phyloP scores from a whole-genome alignment of 177 flowering plant genomes.

The Vitis hybrid region DNA sequence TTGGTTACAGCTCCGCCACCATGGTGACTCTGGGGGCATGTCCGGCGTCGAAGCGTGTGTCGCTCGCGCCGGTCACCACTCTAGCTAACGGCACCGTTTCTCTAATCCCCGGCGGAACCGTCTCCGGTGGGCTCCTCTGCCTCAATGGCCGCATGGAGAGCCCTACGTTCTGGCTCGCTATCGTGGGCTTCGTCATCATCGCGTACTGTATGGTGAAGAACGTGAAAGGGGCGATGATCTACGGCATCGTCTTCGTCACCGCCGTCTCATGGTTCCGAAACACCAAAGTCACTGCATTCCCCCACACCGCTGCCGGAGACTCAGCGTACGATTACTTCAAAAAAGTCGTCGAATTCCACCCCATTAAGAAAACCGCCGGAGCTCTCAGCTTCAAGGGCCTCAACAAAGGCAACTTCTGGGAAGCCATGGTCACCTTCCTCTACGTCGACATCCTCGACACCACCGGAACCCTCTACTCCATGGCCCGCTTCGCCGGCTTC shows the following conservation, averaged over 20 bases:
- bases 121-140: conserved; percentile 64
- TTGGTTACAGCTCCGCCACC: conserved; percentile 75
- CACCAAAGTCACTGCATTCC: conserved; percentile 79
- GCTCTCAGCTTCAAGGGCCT: conserved; percentile 68
- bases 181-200: conserved; percentile 80
- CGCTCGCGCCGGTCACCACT: conserved; percentile 70
- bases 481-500: conserved; percentile 92
- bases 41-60: conserved; percentile 50
- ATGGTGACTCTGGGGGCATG: conserved; percentile 83
- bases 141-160: conserved; percentile 70
- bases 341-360: conserved; percentile 76
- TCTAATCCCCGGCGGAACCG: conserved; percentile 65
- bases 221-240: conserved; percentile 90
- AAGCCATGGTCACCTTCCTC: conserved; percentile 72
- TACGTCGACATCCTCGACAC: conserved; percentile 92
- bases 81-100: conserved; percentile 61
- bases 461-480: conserved; percentile 80
- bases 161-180: conserved; percentile 85
- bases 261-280: conserved; percentile 90
- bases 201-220: conserved; percentile 68
- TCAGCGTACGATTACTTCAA: conserved; percentile 65
- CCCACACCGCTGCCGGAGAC: conserved; percentile 64
- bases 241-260: conserved; percentile 89
- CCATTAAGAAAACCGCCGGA: conserved; percentile 72
- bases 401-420: conserved; percentile 68